Conservation (phyloP, 164 flowering plant genomes). For the Dillenia turbinata region DNA sequence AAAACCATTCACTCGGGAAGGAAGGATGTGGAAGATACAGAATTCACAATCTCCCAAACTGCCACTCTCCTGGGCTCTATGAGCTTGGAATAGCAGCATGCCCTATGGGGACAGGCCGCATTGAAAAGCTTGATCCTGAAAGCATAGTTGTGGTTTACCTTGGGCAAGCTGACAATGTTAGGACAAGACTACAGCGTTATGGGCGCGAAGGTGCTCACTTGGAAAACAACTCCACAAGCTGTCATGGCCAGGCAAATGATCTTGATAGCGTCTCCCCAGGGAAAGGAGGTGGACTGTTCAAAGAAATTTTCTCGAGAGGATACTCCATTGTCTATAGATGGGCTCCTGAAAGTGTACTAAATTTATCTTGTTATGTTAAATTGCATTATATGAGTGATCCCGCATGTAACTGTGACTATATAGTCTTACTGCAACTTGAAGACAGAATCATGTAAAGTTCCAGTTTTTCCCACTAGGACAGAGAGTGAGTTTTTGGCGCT, state of each 20-base stretch:
- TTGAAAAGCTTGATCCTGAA: slow-evolving; percentile 31
- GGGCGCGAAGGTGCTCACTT: slow-evolving; percentile 85
- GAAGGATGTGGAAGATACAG: slow-evolving; percentile 78
- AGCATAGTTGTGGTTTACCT: slow-evolving; percentile 54
- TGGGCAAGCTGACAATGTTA: slow-evolving; percentile 76
- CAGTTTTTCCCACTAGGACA: too few species aligned
- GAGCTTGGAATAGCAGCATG: slow-evolving; percentile 58
- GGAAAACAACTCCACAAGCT: slow-evolving; percentile 31
- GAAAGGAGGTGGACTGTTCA: slow-evolving; percentile 52
- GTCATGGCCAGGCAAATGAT: slow-evolving; percentile 7
- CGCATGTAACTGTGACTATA: too few species aligned
- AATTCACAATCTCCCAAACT: slow-evolving; percentile 31
- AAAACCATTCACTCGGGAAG: slow-evolving; percentile 49
- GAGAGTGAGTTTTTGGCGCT: too few species aligned
- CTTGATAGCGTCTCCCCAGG: slow-evolving; percentile 1
- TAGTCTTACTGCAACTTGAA: too few species aligned
- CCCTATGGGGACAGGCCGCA: slow-evolving; percentile 25
- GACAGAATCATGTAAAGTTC: too few species aligned
- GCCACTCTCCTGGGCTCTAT: slow-evolving; percentile 56
- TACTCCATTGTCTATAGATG: slow-evolving; percentile 71
- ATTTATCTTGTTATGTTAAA: too few species aligned
- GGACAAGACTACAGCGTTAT: slow-evolving; percentile 62
- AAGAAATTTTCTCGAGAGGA: slow-evolving; percentile 58
- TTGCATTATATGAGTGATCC: too few species aligned
- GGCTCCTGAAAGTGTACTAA: slow-evolving; percentile 62